These are phyloP conservation scores for Ganoderma lingzhi DNA, from an alignment of 1,284 basidiomycete species.

Conservation along the genomic window DNA sequence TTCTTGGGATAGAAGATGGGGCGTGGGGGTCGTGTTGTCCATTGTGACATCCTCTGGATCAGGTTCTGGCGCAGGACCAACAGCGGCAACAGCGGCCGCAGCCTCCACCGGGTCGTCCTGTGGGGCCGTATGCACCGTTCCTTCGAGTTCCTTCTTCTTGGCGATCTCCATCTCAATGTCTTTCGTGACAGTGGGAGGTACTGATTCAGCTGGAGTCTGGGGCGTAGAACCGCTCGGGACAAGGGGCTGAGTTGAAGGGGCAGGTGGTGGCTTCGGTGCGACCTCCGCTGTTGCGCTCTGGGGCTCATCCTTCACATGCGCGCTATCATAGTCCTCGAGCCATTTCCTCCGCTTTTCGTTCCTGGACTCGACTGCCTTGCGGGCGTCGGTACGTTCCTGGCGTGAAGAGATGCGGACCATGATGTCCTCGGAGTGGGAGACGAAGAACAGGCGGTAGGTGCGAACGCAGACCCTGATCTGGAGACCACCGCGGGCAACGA, in stretches of 20 bases:
- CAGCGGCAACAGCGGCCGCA: constrained; percentile 18
- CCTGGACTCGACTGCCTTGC: constrained; percentile 33
- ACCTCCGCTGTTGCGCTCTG: constrained; percentile 11
- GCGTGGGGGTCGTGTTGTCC: constrained; percentile 12
- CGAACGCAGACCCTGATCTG: constrained; percentile 88
- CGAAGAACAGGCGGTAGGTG: constrained; percentile 88
- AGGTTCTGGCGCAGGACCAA: constrained; percentile 19
- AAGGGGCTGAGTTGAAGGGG: neutral
- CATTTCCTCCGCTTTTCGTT: constrained; percentile 38
- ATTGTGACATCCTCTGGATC: constrained; percentile 26
- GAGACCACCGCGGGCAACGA: constrained; percentile 61
- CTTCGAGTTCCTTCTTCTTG: constrained; percentile 15
- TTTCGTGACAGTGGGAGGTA: neutral
- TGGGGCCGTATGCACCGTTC: constrained; percentile 15
- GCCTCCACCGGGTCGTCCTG: constrained; percentile 19
- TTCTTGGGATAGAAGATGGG: neutral
- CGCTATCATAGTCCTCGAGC: constrained; percentile 41
- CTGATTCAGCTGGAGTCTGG: neutral
- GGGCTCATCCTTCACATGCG: constrained; percentile 21
- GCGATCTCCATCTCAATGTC: constrained; percentile 9
- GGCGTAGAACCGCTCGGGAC: neutral
- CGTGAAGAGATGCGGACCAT: constrained; percentile 52
- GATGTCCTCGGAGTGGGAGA: constrained; percentile 75
- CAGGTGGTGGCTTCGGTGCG: neutral
- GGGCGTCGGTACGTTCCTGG: constrained; percentile 43